Base-by-base conservation (phyloP, 345 rosid species). In the Pseudoturritis turrita region DNA sequence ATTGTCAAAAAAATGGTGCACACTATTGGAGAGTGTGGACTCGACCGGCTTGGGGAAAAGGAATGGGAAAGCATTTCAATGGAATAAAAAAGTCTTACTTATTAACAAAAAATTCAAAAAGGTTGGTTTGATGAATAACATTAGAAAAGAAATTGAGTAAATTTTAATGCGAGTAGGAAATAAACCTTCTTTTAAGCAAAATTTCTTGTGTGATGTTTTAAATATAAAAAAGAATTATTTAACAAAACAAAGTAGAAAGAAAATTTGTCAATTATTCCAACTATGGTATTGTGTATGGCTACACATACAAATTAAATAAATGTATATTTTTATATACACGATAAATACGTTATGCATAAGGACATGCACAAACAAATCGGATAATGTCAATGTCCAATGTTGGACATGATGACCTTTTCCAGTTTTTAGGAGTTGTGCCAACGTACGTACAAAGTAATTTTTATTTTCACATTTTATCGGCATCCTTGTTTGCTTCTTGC, bases 41-140 rank as follows among this genome's bases (percentile, higher is more conserved):
- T 62, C 40, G 62, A 62, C 35, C 25, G 10, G 54, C 21, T 49
- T 36, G 56, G 18, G 23, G 12, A 10, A 46, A 71, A 62, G 25
- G 54, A 71, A 25, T 62, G 69, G 52, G 36, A 51, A 61, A 51
- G 41, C 45, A 68, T 68, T 40, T 43, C 33, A 43, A 53, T 41
- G 41, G 13, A 54, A 41, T 41, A 33, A 51, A 11, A 51, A 39
- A 52, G 29, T 51, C 36, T 21, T 15, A 25, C 7, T 51, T 25
- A 17, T 15, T 10, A 25, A 52, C 25, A 17, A 52, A 35, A 9
- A 19, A n/a, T 36, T 17, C n/a, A 43, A 52, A 35, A 50, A 53
- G 22, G 23, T 65, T 17, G 23, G 21, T 39, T 35, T 49, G 6
- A 19, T 64, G 47, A 18, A 17, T 13, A 18, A 47, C 13, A 14